Base-by-base conservation (phyloP, 2,329 filamentous ascomycete genomes). In the Stenocarpella maydis region DNA sequence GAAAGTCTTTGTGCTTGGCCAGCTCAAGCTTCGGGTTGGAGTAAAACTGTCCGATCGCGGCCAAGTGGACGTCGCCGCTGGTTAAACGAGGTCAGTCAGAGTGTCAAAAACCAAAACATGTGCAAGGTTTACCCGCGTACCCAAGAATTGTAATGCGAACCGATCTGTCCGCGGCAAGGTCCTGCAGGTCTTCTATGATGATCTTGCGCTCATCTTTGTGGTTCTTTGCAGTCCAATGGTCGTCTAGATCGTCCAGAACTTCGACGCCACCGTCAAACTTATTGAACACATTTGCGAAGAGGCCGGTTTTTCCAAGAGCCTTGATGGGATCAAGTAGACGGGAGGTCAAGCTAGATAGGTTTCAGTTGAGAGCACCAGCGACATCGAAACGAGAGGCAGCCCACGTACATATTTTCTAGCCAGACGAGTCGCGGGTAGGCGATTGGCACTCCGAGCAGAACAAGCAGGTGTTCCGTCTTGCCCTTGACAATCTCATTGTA, bases 221-320 rank as follows among this genome's bases (percentile, higher is more conserved):
- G 77, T 94, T 93, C 77, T 94, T 97, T 45, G 95, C 93, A 0
- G 95, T 98, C 96, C 96, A 99, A 78, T 99, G 95, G 79, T 98
- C 96, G 77, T 98, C 95, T 12, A 97, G 82, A 75, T 97, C 94
- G 77, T 97, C 95, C 34, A 97, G 84, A 17, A 98, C 92, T 79
- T 98, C 96, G 7, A 96, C 92, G 21, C 94, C 94, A 26, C 94
- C 94, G 76, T 98, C 95, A 74, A 97, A 95, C 74, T 92, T 92
- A 82, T 97, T 97, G 47, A 97, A 84, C 52, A 97, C 89, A 70
- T 88, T 88, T 4, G 94, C 93, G 64, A 98, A 85, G 73, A 97
- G 80, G 1, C 95, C 95, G 43, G 91, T 88, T 75, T 93, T 92
- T 47, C 94, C 93, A 28, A 98, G 84, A 6, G 93, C 93, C 79